phyloP scores from a whole-genome alignment of 306 rosid genomes.

The Parietaria judaica region DNA sequence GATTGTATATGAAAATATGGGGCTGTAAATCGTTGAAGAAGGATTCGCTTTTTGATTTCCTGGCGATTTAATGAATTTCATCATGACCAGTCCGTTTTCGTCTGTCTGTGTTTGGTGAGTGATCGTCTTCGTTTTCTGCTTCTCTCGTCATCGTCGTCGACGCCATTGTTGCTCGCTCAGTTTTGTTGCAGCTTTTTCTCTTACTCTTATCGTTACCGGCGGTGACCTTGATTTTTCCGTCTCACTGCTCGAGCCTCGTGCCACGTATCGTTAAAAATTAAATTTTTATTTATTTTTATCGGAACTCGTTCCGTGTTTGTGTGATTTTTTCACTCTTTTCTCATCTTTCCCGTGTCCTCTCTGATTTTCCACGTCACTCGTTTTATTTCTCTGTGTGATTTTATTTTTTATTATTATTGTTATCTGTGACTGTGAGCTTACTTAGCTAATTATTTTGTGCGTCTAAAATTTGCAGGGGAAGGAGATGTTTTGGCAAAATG shows the following conservation, averaged over 20 bases:
- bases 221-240: neutral
- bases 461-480: conserved; percentile 32
- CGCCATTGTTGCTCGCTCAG: neutral
- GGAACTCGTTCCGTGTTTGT: neutral
- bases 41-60: conserved; percentile 23
- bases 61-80: conserved; percentile 32
- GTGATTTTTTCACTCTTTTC: neutral
- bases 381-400: neutral
- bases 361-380: conserved; percentile 3
- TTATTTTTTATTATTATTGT: neutral
- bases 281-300: neutral
- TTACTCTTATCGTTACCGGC: too few species aligned
- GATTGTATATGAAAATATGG: conserved; percentile 11
- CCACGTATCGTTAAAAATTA: conserved; percentile 4
- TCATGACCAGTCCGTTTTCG: conserved; percentile 18
- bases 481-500: neutral
- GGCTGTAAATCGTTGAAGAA: conserved; percentile 24
- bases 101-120: conserved; percentile 19
- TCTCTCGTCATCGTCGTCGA: neutral
- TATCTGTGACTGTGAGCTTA: neutral
- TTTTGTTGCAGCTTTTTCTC: too few species aligned
- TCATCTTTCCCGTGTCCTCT: conserved; percentile 5
- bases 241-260: neutral
- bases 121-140: neutral
- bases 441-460: conserved; percentile 10